Evolutionary conservation across 2,329 filamentous ascomycete genomes (phyloP).

Genomic region (Penicillium psychrosexuale): DNA sequence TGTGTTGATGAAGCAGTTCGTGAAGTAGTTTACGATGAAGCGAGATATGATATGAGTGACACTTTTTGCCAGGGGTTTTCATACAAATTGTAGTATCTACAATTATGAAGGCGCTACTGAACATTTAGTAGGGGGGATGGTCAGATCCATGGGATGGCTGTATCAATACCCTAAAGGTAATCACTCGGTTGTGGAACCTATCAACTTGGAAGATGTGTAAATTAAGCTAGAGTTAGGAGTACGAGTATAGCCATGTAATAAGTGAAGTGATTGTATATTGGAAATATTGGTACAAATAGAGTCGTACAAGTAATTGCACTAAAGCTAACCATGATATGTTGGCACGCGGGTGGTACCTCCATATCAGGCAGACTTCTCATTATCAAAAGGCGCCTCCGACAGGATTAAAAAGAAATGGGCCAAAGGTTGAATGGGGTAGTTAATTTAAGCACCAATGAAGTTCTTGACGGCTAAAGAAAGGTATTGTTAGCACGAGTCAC

Average conservation of each 20-base stretch:
- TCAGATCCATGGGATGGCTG: too few species aligned
- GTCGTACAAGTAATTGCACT: background rate
- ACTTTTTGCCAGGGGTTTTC: too few species aligned
- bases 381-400: background rate
- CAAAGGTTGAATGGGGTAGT: conserved; percentile 38
- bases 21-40: too few species aligned
- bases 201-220: background rate
- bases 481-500: conserved; percentile 3
- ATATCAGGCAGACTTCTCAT: background rate
- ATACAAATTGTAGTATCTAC: too few species aligned
- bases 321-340: conserved; percentile 33
- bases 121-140: too few species aligned
- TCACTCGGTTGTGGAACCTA: background rate
- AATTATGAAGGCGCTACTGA: too few species aligned
- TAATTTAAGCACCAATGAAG: conserved; percentile 68
- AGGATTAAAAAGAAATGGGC: conserved; percentile 28
- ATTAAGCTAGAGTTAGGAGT: background rate
- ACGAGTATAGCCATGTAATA: background rate
- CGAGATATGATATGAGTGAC: too few species aligned
- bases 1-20: too few species aligned
- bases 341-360: conserved; percentile 16
- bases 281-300: conserved; percentile 10
- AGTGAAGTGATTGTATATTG: conserved; percentile 8
- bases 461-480: conserved; percentile 65
- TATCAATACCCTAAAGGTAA: background rate